Evolutionary conservation across 1,139 yeast species (phyloP), one percentile per base, ranked within the genome.

Genomic region (Scheffersomyces quercinus): DNA sequence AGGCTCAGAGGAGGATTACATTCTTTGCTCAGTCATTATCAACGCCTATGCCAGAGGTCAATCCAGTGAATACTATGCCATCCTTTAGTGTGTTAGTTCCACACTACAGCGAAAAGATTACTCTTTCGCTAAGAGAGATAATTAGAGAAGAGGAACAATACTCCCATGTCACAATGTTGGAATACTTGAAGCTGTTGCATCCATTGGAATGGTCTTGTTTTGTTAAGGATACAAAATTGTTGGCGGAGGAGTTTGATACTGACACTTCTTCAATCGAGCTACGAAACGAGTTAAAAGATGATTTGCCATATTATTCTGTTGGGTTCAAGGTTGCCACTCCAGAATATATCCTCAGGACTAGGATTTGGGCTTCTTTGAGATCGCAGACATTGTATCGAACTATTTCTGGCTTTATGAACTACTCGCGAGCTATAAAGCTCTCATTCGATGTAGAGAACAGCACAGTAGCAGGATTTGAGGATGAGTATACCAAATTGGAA

Each of bases 331-430:
- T 75, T 35, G 81, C 82, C 1, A 70, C 81, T 0, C 82, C 82
- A 0, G 82, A 77, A 41, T 77, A 75, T 51, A 68, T 76, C 16
- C 54, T 78, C 44, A 62, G 83, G 53, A 78, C 83, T 1, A 56
- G 83, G 50, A 71, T 79, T 13, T 79, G 84, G 83, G 82, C 83
- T 1, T 78, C 83, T 0, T 61, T 79, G 40, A 64, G 83, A 52
- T 68, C 81, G 2, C 84, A 79, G 54, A 79, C 84, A 0, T 60
- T 79, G 16, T 79, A 74, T 49, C 65, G 83, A 41, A 79, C 83
- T 1, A 68, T 79, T 13, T 69, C 82, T 1, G 83, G 83, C 1
- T 79, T 79, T 49, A 78, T 78, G 83, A 78, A 79, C 52, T 79
- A 79, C 51, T 71, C 79, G 7, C 60, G 78, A 14, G 83, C 83